Conservation (phyloP, 176 grass and related monocot genomes). For the Rhynchospora breviuscula region DNA sequence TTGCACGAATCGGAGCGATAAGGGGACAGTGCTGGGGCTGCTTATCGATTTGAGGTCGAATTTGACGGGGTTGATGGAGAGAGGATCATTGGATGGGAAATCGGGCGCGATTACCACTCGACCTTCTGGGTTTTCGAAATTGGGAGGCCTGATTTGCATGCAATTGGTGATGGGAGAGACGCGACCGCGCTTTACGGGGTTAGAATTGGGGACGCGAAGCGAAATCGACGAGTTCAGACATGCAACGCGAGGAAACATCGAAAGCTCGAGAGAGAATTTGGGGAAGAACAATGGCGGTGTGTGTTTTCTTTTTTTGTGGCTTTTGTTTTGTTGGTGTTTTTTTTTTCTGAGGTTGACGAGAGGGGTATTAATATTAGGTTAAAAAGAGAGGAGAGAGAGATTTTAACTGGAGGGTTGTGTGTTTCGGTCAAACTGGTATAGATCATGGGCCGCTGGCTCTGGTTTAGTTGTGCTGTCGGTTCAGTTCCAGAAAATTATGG, state of each 20-base stretch:
- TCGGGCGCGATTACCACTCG: not conserved
- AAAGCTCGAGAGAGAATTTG: conserved; percentile 17
- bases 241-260: conserved; percentile 18
- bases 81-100: not conserved
- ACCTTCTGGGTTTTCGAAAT: not conserved
- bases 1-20: conserved; percentile 20
- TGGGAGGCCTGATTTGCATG: not conserved
- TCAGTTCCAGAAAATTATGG: not conserved
- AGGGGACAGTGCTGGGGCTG: not conserved
- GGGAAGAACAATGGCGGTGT: not conserved
- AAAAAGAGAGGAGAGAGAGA: not conserved
- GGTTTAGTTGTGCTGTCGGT: not conserved
- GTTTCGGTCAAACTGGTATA: not conserved
- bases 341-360: not conserved
- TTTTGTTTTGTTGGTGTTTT: not conserved
- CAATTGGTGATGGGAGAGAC: not conserved
- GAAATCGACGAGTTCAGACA: conserved; percentile 11
- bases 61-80: conserved; percentile 12
- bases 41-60: conserved; percentile 2
- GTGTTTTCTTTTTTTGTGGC: not conserved
- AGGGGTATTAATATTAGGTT: not conserved
- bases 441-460: not conserved
- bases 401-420: not conserved
- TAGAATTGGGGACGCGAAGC: not conserved
- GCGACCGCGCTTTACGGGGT: not conserved